Percentiles rank a stretch among this genome's conserved stretches.
These are phyloP conservation scores for Pleurotus salmoneostramineus DNA, from an alignment of 768 basidiomycete species.

Conservation along the genomic window DNA sequence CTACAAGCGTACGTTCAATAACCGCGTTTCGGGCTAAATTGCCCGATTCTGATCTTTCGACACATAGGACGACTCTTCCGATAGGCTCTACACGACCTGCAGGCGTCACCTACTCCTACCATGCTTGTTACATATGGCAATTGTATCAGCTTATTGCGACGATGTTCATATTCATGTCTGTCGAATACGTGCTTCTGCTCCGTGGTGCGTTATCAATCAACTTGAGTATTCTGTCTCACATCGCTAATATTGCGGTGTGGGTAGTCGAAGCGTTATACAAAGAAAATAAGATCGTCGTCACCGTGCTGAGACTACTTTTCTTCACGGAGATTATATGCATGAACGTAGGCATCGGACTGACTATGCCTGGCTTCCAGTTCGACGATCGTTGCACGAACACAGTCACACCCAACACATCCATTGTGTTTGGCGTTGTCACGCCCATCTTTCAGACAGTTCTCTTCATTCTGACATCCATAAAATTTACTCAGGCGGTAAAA, in stretches of 20 bases:
- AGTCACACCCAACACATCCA: constrained; percentile 19
- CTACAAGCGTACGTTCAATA: not conserved
- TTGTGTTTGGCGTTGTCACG: constrained; percentile 20
- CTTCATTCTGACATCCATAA: constrained; percentile 12
- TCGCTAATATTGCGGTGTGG: not conserved
- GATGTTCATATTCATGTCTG: constrained; percentile 2
- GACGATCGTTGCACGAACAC: constrained; percentile 4
- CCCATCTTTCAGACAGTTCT: constrained; percentile 11
- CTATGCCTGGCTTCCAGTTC: not conserved
- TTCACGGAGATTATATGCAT: not conserved
- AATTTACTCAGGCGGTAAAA: constrained; percentile 8
- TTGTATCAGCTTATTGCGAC: not conserved
- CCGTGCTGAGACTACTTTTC: not conserved
- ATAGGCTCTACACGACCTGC: constrained; percentile 31
- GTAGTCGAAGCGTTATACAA: constrained; percentile 1
- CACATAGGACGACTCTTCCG: constrained; percentile 25
- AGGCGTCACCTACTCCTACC: constrained; percentile 23
- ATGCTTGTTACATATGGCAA: constrained; percentile 4
- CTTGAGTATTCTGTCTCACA: not conserved
- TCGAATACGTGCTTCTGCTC: constrained; percentile 3
- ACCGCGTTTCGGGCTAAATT: not conserved
- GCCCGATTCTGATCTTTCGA: not conserved
- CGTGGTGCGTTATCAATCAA: not conserved
- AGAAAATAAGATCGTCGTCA: not conserved
- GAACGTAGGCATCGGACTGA: not conserved